phyloP scores from a whole-genome alignment of 2,329 filamentous ascomycete species.

The Trichoderma sp. region DNA sequence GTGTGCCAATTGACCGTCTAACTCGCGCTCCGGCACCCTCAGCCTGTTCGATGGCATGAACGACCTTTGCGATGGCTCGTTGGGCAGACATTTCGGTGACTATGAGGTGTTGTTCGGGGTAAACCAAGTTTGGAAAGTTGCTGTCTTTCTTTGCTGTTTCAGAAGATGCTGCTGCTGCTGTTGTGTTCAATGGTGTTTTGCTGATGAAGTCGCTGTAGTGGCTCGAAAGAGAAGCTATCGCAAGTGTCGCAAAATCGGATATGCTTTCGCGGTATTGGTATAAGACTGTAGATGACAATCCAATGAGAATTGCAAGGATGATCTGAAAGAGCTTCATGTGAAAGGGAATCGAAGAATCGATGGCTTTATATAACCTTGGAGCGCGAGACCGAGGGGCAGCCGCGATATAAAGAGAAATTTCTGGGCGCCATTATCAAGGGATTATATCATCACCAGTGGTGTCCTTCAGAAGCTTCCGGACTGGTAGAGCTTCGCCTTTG shows the following conservation, averaged over 20 bases:
- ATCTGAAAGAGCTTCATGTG: slow-evolving; percentile 37
- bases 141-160: neutral
- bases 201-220: neutral
- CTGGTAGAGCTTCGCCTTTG: neutral
- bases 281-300: slow-evolving; percentile 32
- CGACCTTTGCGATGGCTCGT: slow-evolving; percentile 78
- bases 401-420: neutral
- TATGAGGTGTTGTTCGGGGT: slow-evolving; percentile 26
- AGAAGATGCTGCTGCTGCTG: neutral
- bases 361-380: neutral
- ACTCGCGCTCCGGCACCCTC: slow-evolving; percentile 89
- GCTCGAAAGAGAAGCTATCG: neutral
- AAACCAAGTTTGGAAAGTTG: neutral
- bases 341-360: neutral
- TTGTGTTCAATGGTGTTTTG: neutral
- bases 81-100: slow-evolving; percentile 62
- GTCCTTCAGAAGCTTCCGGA: neutral
- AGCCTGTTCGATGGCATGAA: slow-evolving; percentile 80
- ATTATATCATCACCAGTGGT: slow-evolving; percentile 1
- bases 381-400: neutral
- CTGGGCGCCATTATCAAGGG: slow-evolving; percentile 2
- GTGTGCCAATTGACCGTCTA: slow-evolving; percentile 82
- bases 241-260: neutral
- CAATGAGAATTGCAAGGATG: slow-evolving; percentile 34
- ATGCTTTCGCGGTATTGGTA: slow-evolving; percentile 27